Percentiles rank a stretch among this genome's conserved stretches.
Conservation (phyloP, 208 protist species). For the Hexamita inflata region DNA sequence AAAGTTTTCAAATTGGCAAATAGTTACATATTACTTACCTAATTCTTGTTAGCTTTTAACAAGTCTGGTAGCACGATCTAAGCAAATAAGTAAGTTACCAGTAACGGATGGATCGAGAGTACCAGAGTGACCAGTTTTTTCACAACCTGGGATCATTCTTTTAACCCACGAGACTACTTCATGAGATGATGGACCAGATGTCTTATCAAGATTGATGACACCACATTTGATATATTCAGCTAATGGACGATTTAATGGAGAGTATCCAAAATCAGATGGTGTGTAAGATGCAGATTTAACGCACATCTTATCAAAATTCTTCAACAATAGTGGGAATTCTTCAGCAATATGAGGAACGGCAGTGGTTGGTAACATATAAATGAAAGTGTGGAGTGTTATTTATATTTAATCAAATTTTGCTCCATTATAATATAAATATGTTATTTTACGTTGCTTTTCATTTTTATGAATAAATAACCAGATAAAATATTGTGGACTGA, state of each 20-base stretch:
- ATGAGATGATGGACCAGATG: slow-evolving; percentile 97
- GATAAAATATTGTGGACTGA: no score
- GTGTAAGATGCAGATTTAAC: slow-evolving; percentile 86
- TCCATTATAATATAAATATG: no score
- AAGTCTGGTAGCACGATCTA: slow-evolving; percentile 91
- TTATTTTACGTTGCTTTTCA: no score
- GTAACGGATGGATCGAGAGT: slow-evolving; percentile 95
- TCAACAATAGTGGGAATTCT: slow-evolving; percentile 26
- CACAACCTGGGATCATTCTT: slow-evolving; percentile 81
- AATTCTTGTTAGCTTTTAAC: slow-evolving; percentile 94
- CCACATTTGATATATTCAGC: slow-evolving; percentile 91
- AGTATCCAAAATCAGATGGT: slow-evolving; percentile 74
- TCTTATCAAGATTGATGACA: slow-evolving; percentile 99
- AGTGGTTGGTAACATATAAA: no score
- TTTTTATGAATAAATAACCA: no score
- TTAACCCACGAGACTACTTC: slow-evolving; percentile 99
- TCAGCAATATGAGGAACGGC: no score
- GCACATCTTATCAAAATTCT: slow-evolving; percentile 91
- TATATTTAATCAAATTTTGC: no score
- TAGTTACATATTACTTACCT: slow-evolving; percentile 96
- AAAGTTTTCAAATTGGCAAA: slow-evolving; percentile 75
- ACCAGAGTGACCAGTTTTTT: slow-evolving; percentile 97
- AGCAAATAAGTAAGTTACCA: slow-evolving; percentile 93
- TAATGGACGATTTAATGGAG: slow-evolving; percentile 83
- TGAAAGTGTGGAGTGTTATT: no score